A percentile compares a stretch with the other conserved stretches of the same genome.
phyloP scores from a whole-genome alignment of 306 rosid genomes.

The Styphnolobium japonicum region DNA sequence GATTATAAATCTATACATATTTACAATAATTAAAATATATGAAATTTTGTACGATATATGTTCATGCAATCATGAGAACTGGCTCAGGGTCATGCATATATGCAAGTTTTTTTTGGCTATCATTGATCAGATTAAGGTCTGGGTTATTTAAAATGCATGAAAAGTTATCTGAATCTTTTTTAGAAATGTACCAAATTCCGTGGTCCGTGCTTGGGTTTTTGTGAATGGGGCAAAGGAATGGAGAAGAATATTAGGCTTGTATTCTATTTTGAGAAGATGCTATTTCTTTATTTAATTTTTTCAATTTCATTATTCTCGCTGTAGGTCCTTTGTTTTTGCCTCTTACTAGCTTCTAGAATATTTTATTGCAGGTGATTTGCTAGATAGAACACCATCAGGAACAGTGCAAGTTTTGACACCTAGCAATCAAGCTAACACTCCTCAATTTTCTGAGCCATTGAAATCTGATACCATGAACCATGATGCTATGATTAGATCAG shows the following conservation, averaged over 20 bases:
- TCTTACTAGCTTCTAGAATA: neutral
- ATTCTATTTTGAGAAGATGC: neutral
- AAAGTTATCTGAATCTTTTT: neutral
- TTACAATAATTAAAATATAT: neutral
- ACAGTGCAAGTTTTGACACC: conserved; percentile 46
- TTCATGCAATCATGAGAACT: neutral
- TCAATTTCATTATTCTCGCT: neutral
- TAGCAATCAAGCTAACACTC: conserved; percentile 48
- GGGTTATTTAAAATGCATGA: neutral
- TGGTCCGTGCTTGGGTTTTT: neutral
- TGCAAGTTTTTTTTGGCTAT: neutral
- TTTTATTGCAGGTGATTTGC: conserved; percentile 57
- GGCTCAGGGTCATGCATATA: neutral
- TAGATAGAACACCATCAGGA: conserved; percentile 51
- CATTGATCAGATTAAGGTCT: neutral
- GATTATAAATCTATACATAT: neutral
- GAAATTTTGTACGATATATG: neutral
- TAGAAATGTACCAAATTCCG: neutral
- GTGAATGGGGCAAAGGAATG: neutral
- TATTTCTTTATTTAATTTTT: neutral
- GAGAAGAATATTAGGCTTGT: neutral
- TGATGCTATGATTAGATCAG: conserved; percentile 39
- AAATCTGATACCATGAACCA: conserved; percentile 49
- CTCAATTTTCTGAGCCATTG: conserved; percentile 51
- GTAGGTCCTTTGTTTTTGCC: neutral